Percentiles rank a stretch among this genome's conserved stretches.
Evolutionary conservation across 306 rosid species (phyloP).

Genomic region (Rosa rugosa): DNA sequence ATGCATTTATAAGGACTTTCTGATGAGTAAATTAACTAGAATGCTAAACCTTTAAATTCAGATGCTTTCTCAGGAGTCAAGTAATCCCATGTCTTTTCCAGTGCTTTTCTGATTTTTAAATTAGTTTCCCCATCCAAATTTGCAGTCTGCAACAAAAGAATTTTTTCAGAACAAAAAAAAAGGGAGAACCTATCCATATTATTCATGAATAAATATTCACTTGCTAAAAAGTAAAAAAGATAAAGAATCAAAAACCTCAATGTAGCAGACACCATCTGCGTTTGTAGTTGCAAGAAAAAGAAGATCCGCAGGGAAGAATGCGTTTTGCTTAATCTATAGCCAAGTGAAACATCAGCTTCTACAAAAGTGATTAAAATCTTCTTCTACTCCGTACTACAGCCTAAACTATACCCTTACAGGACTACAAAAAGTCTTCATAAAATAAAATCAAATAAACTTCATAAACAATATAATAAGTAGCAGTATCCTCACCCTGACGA

Average conservation of each 20-base stretch:
- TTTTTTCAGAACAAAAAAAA: background rate
- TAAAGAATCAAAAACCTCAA: slow-evolving; percentile 55
- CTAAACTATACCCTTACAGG: background rate
- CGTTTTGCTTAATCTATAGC: slow-evolving; percentile 78
- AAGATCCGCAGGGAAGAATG: slow-evolving; percentile 84
- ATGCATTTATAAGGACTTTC: background rate
- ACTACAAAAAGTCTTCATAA: background rate
- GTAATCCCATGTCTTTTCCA: slow-evolving; percentile 94
- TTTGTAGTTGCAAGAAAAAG: slow-evolving; percentile 87
- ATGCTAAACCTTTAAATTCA: slow-evolving; percentile 71
- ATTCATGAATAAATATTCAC: background rate
- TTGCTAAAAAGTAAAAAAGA: background rate
- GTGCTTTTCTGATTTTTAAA: slow-evolving; percentile 85
- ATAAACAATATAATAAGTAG: background rate
- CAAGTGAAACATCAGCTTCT: slow-evolving; percentile 22
- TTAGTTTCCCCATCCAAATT: slow-evolving; percentile 97
- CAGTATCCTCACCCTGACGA: slow-evolving; percentile 67
- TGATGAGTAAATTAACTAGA: slow-evolving; percentile 21
- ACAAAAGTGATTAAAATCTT: background rate
- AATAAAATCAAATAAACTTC: slow-evolving; percentile 8
- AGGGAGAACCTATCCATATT: background rate
- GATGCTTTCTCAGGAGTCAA: slow-evolving; percentile 76
- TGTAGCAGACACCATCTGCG: slow-evolving; percentile 90
- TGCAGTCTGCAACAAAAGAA: slow-evolving; percentile 62
- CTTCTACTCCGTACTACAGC: background rate